These are phyloP conservation scores for Angomonas deanei DNA, from an alignment of 208 protist genomes.

Conservation along the genomic window DNA sequence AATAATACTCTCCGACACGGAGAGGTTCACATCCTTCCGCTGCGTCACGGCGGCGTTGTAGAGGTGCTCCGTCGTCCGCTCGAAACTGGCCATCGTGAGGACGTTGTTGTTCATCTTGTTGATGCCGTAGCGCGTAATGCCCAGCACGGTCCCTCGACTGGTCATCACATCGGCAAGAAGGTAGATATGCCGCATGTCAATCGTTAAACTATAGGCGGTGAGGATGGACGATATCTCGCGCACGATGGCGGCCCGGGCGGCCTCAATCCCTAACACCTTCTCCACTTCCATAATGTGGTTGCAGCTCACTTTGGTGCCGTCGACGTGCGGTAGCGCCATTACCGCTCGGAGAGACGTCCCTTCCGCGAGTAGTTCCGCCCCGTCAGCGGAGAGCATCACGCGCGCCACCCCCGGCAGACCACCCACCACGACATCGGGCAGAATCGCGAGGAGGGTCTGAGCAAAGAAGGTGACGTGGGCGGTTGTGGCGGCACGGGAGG, in stretches of 20 bases:
- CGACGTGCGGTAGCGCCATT: conserved; percentile 94
- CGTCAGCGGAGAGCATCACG: conserved; percentile 92
- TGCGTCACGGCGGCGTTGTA: conserved; percentile 97
- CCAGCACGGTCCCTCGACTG: conserved; percentile 95
- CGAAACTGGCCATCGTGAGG: conserved; percentile 99
- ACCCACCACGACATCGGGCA: conserved; percentile 90
- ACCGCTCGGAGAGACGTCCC: conserved; percentile 90
- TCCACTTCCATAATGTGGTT: conserved; percentile 98
- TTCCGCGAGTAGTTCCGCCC: conserved; percentile 89
- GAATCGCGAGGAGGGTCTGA: conserved; percentile 76
- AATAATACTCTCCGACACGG: conserved; percentile 98
- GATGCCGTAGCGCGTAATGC: conserved; percentile 99
- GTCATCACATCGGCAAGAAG: conserved; percentile 99
- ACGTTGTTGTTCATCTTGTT: conserved; percentile 98
- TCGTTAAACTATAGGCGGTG: conserved; percentile 94
- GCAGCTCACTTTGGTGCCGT: conserved; percentile 81
- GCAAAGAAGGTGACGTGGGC: conserved; percentile 67
- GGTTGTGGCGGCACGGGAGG: conserved; percentile 36
- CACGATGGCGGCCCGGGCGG: conserved; percentile 95
- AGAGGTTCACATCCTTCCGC: conserved; percentile 70
- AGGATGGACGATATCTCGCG: conserved; percentile 96
- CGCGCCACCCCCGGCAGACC: conserved; percentile 93
- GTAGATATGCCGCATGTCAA: conserved; percentile 98
- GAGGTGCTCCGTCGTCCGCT: conserved; percentile 99
- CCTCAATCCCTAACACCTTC: conserved; percentile 97